phyloP scores from a whole-genome alignment of 2,329 filamentous ascomycete genomes.

The Fusarium hainanense region DNA sequence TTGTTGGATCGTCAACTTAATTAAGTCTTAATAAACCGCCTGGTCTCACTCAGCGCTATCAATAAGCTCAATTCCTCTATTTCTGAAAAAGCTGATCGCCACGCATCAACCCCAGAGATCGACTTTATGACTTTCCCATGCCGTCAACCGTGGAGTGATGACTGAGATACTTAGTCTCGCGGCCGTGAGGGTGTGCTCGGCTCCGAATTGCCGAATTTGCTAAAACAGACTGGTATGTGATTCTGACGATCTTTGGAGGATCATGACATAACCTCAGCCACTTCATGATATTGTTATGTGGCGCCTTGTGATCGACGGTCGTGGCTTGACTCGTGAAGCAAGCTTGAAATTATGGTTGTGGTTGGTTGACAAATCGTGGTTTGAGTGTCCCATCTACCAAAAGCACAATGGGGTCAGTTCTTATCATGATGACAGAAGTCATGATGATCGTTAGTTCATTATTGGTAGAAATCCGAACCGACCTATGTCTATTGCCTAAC shows the following conservation, averaged over 20 bases:
- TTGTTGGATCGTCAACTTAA: neutral
- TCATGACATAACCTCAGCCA: slow-evolving; percentile 10
- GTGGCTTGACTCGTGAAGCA: neutral
- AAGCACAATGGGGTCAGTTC: too few species aligned
- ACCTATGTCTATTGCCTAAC: neutral
- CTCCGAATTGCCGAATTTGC: slow-evolving; percentile 20
- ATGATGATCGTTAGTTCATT: neutral
- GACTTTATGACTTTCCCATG: slow-evolving; percentile 13
- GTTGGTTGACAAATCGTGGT: neutral
- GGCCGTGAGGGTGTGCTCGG: slow-evolving; percentile 26
- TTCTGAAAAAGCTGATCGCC: neutral
- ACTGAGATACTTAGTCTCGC: neutral
- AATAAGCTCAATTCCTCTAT: slow-evolving; percentile 7
- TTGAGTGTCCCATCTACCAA: neutral
- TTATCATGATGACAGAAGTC: neutral
- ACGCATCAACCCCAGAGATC: neutral
- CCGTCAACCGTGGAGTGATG: slow-evolving; percentile 1
- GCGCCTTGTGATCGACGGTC: neutral
- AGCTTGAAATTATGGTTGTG: neutral
- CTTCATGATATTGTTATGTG: neutral
- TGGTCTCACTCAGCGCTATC: slow-evolving; percentile 1
- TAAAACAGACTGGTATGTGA: neutral
- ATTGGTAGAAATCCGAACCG: neutral
- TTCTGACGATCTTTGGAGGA: slow-evolving; percentile 1
- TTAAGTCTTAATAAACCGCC: neutral